Evolutionary conservation across 2,329 filamentous ascomycete species (phyloP), one percentile per base, ranked within the genome.

Genomic region (Alternaria triticina): DNA sequence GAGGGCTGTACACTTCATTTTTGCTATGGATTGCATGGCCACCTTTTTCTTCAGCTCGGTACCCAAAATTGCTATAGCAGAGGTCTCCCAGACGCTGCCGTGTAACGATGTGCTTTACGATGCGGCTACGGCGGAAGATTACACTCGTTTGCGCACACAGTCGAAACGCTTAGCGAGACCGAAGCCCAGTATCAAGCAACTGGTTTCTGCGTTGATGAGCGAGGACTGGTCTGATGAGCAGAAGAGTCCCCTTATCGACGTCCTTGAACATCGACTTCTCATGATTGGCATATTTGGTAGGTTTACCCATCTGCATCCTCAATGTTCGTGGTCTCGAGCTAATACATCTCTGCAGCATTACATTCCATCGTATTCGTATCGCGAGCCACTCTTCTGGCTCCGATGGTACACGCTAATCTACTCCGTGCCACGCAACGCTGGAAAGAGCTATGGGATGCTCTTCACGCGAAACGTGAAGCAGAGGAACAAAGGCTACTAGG

Each of bases 401-500:
- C 49, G 6, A 57, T 58, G 8, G 56, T 60, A 6, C 23, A 60
- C 4, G 1, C 43, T 4, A 10, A 50, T n/a, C 51, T 72, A 7
- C 11, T 33, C 6, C 66, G 66, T n/a, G 68, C 66, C 3, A 54
- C 47, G 6, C 20, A 36, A 7, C 66, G 69, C 3, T 72, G 69
- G 69, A 72, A 68, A 61, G 54, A 61, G 10, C 36, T 69, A 6
- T 66, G 68, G 64, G 33, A 70, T 22, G 5, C 12, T 12, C 36
- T 62, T 10, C 22, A 59, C 3, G 13, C 56, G 11, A 51, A 23
- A 33, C 20, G 47, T 11, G 25, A 52, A 28, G 30, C 10, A 2
- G 33, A 22, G 12, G 33, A 22, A 13, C 50, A 36, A 7, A 44
- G 23, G 4, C 36, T 40, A 11, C 13, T 66, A 8, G 69, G 69